Conservation (phyloP, 2,329 filamentous ascomycete genomes). For the Aspergillus ochraceus region DNA sequence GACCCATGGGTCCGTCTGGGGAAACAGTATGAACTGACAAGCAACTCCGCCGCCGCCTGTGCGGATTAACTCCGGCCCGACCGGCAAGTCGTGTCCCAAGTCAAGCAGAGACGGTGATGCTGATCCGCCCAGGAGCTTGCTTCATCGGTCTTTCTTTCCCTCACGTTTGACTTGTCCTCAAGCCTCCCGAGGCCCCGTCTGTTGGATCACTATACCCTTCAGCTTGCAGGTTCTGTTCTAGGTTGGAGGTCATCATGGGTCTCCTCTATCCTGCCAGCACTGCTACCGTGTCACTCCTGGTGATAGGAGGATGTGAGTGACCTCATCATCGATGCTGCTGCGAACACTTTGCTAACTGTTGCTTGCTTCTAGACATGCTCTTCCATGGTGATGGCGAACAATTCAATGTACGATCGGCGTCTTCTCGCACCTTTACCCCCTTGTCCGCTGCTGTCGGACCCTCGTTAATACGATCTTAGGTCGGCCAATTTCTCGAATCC, state of each 20-base stretch:
- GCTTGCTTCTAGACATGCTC: slow-evolving; percentile 70
- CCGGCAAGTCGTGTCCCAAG: neutral
- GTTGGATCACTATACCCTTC: slow-evolving; percentile 20
- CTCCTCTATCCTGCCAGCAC: slow-evolving; percentile 69
- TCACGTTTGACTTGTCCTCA: slow-evolving; percentile 16
- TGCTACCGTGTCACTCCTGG: slow-evolving; percentile 65
- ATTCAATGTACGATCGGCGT: slow-evolving; percentile 73
- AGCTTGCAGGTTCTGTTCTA: slow-evolving; percentile 7
- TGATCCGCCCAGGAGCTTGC: slow-evolving; percentile 17
- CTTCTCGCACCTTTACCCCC: neutral
- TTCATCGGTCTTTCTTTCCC: slow-evolving; percentile 9
- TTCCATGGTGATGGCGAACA: slow-evolving; percentile 94
- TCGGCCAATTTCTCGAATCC: slow-evolving; percentile 91
- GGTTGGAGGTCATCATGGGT: slow-evolving; percentile 59
- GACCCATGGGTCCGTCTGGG: slow-evolving; percentile 30
- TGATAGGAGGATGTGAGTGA: slow-evolving; percentile 76
- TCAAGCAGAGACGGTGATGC: neutral
- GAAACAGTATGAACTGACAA: slow-evolving; percentile 11
- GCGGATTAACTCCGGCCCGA: slow-evolving; percentile 28
- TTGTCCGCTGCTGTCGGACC: neutral
- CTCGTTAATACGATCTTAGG: slow-evolving; percentile 49
- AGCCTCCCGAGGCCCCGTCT: slow-evolving; percentile 17
- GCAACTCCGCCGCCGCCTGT: neutral
- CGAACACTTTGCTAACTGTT: no score
- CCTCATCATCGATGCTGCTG: slow-evolving; percentile 13